phyloP scores from a whole-genome alignment of 352 stramenopile species.

The Blastocystis sp. region DNA sequence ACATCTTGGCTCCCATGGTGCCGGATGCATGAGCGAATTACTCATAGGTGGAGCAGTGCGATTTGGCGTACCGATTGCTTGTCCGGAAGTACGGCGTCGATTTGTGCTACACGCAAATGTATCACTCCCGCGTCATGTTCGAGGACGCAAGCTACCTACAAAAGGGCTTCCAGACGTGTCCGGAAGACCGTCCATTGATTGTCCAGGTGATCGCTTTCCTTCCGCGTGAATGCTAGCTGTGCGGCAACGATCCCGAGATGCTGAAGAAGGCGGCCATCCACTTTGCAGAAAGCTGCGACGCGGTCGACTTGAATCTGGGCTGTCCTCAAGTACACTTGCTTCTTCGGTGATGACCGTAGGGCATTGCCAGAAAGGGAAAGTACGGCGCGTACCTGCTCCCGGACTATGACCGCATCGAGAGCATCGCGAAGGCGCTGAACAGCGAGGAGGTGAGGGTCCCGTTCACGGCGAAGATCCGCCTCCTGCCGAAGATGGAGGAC shows the following conservation, averaged over 20 bases:
- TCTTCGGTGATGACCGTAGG: constrained; percentile 22
- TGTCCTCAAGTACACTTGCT: constrained; percentile 43
- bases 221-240: background rate
- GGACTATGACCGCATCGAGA: constrained; percentile 25
- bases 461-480: constrained; percentile 58
- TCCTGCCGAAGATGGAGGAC: constrained; percentile 38
- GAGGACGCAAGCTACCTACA: constrained; percentile 45
- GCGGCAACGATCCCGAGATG: constrained; percentile 48
- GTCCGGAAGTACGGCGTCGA: constrained; percentile 45
- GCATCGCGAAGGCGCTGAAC: constrained; percentile 29
- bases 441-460: constrained; percentile 14
- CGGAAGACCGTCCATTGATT: constrained; percentile 27
- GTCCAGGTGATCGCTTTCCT: background rate
- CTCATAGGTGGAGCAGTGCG: constrained; percentile 62
- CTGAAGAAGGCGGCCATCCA: constrained; percentile 16
- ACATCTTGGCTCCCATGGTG: constrained; percentile 63
- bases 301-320: constrained; percentile 56
- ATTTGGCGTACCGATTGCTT: constrained; percentile 48
- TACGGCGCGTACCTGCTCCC: constrained; percentile 59
- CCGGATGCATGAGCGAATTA: background rate
- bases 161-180: constrained; percentile 43
- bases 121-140: constrained; percentile 51
- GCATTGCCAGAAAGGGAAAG: constrained; percentile 55
- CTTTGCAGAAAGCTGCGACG: constrained; percentile 1
- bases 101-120: constrained; percentile 66